Base-by-base conservation (phyloP, 768 basidiomycete species). In the Trametes meyenii region DNA sequence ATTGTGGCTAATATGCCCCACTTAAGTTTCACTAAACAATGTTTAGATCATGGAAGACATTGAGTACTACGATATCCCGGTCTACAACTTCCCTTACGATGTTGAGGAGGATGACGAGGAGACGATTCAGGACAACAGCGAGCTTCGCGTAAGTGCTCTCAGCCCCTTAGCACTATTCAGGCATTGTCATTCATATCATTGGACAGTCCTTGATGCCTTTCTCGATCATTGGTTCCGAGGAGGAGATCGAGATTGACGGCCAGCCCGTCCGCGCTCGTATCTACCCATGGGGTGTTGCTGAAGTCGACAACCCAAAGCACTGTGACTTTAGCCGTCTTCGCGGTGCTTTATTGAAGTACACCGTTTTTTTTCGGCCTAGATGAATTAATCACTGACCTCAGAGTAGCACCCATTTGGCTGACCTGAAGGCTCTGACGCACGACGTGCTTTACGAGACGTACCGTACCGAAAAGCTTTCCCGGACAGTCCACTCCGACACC, bases 31-130 rank as follows among this genome's bases (percentile, higher is more conserved):
- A 66, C 11, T 67, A 33, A n/a, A 14, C 13, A 12, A 10, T 4
- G 21, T 10, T 48, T 66, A 97, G 95, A 88, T 99, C 70, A 99
- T 98, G 96, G 96, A 99, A 76, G 97, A 99, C 73, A 99, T 99
- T 68, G 96, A 98, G 70, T 85, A 98, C 79, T 98, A 98, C 71
- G 89, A 90, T 66, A 98, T 99, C 68, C 97, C 97, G 5, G 90
- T 98, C 42, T 98, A 98, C 82, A 98, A 98, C 79, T 99, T 99
- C 83, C 97, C 97, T 0, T 99, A 98, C 73, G 97, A 98, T 67
- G 89, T 96, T 7, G 97, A 99, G 75, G 97, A 99, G 75, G 97
- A 99, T 71, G 97, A 99, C 71, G 96, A 98, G 71, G 97, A 98
- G 70, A 99, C 97, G 3, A 93, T 99, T 61, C 88, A 90, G 70